Conservation (phyloP, 2,329 filamentous ascomycete genomes). For the Pseudogymnoascus sp. region DNA sequence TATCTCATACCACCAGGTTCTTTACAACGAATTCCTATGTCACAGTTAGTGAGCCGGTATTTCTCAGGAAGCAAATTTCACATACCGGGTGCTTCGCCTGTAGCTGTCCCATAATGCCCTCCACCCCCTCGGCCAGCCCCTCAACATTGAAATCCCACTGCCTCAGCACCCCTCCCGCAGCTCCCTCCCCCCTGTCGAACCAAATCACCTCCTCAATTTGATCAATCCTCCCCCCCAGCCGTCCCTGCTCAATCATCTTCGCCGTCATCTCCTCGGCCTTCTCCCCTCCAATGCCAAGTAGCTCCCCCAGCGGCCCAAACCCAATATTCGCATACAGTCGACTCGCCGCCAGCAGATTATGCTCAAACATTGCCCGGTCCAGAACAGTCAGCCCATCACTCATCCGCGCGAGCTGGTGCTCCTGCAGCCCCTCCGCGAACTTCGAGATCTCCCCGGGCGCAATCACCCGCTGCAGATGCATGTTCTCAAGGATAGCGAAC, state of each 20-base stretch:
- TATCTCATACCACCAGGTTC: slow-evolving; percentile 37
- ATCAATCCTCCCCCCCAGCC: slow-evolving; percentile 81
- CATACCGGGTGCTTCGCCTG: slow-evolving; percentile 71
- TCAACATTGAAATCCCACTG: slow-evolving; percentile 88
- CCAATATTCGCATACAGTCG: slow-evolving; percentile 70
- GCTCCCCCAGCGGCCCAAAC: slow-evolving; percentile 63
- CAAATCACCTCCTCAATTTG: slow-evolving; percentile 84
- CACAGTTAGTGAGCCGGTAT: slow-evolving; percentile 13
- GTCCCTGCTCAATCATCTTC: slow-evolving; percentile 90
- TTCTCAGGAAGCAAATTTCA: slow-evolving; percentile 11
- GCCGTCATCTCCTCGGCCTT: slow-evolving; percentile 88
- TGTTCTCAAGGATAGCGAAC: slow-evolving; percentile 89
- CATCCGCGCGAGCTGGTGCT: slow-evolving; percentile 85
- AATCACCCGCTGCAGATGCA: slow-evolving; percentile 85
- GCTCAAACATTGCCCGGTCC: slow-evolving; percentile 87
- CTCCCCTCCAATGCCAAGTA: slow-evolving; percentile 70
- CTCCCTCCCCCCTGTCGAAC: slow-evolving; percentile 65
- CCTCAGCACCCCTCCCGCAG: slow-evolving; percentile 63
- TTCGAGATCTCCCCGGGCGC: slow-evolving; percentile 73
- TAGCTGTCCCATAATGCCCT: slow-evolving; percentile 73
- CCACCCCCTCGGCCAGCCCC: slow-evolving; percentile 78
- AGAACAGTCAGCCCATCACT: slow-evolving; percentile 89
- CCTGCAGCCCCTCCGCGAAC: slow-evolving; percentile 71
- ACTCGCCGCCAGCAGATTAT: slow-evolving; percentile 85
- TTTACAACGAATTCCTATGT: slow-evolving; percentile 47